Evolutionary conservation across 176 grass and related monocot genomes (phyloP).

Genomic region (Hsuehochloa calcarea): DNA sequence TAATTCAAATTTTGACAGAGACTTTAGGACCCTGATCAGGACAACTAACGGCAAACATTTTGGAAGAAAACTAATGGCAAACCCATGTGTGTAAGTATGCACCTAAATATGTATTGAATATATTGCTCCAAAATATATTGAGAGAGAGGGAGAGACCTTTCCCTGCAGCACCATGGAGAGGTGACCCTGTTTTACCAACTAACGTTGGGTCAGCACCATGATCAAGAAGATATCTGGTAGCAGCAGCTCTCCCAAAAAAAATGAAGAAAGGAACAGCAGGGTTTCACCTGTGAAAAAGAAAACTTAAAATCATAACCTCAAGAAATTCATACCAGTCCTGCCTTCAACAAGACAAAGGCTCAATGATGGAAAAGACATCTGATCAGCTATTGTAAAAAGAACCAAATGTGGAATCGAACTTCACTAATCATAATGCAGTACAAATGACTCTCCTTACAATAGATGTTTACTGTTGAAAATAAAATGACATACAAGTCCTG

Average conservation of each 20-base stretch:
- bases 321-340: neutral
- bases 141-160: neutral
- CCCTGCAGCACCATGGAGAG: neutral
- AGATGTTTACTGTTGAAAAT: too few relatives aligned
- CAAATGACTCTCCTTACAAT: too few relatives aligned
- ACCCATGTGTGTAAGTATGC: neutral
- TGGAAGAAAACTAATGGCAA: too few relatives aligned
- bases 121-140: neutral
- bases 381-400: too few relatives aligned
- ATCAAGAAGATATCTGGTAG: slow-evolving; percentile 3
- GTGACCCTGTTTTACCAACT: neutral
- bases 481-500: too few relatives aligned
- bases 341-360: too few relatives aligned
- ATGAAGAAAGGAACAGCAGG: neutral
- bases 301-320: neutral
- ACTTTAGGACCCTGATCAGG: too few relatives aligned
- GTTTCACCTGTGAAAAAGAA: neutral
- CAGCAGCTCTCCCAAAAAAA: neutral
- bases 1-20: too few relatives aligned
- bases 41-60: too few relatives aligned
- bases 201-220: neutral
- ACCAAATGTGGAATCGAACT: too few relatives aligned
- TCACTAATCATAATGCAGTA: too few relatives aligned
- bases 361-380: too few relatives aligned
- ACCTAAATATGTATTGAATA: neutral